Conservation (phyloP, 1,284 basidiomycete genomes). For the Farysia itapuensis region DNA sequence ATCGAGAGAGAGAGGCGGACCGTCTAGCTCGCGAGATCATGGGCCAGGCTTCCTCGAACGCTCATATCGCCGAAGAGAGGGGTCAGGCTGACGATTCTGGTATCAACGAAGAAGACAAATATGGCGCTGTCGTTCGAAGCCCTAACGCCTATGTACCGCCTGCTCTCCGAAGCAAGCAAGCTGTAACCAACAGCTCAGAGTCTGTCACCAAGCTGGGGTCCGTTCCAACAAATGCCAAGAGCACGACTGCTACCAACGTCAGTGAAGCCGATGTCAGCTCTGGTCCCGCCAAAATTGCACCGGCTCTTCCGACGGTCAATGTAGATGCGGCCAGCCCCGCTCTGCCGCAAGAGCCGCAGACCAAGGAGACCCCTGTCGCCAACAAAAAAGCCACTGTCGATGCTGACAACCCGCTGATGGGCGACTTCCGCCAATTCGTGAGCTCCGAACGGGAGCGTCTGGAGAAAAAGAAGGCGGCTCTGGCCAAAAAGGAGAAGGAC, state of each 20-base stretch:
- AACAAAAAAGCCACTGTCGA: slow-evolving; percentile 21
- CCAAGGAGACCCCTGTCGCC: slow-evolving; percentile 1
- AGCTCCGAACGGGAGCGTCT: slow-evolving; percentile 53
- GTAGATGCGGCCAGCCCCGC: slow-evolving; percentile 37
- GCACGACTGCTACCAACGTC: slow-evolving; percentile 2
- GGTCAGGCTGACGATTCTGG: slow-evolving; percentile 72
- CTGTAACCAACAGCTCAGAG: too few relatives aligned
- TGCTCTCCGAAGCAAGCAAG: slow-evolving; percentile 68
- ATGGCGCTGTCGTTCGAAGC: slow-evolving; percentile 85
- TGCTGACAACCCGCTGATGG: slow-evolving; percentile 41
- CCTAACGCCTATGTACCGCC: slow-evolving; percentile 91
- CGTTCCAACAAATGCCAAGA: slow-evolving; percentile 10
- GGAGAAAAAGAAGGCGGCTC: slow-evolving; percentile 83
- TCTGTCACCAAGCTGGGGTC: slow-evolving; percentile 28
- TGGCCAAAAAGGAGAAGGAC: slow-evolving; percentile 90
- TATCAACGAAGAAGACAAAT: slow-evolving; percentile 94
- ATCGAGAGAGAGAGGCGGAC: slow-evolving; percentile 83
- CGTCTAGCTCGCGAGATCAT: slow-evolving; percentile 88
- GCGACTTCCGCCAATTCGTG: slow-evolving; percentile 56
- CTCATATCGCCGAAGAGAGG: slow-evolving; percentile 89
- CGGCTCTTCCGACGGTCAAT: slow-evolving; percentile 20
- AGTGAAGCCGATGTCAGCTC: slow-evolving; percentile 1
- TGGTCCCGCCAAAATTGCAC: background rate
- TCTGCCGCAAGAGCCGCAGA: slow-evolving; percentile 15
- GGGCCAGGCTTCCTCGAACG: slow-evolving; percentile 66